Conservation (phyloP, 495 filamentous ascomycete species). For the Annulohypoxylon maeteangense region DNA sequence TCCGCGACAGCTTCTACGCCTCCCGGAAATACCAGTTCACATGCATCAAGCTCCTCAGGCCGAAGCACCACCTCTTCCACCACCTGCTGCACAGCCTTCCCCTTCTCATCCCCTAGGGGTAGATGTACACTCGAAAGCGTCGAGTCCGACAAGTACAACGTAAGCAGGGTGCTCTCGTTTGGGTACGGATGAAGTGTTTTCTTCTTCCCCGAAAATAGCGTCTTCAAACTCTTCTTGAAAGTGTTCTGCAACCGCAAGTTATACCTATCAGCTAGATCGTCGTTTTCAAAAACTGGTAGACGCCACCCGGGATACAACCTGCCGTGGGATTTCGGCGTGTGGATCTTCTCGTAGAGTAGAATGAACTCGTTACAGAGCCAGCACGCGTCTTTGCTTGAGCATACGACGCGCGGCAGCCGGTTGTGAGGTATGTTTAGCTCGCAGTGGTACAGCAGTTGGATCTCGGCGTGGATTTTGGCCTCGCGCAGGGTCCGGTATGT, state of each 20-base stretch:
- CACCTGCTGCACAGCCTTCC: neutral
- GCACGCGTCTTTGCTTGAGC: constrained; percentile 62
- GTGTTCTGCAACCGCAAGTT: constrained; percentile 12
- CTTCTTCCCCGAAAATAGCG: constrained; percentile 1
- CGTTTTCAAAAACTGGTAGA: constrained; percentile 32
- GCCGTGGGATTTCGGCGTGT: constrained; percentile 55
- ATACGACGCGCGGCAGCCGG: constrained; percentile 56
- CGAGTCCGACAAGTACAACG: constrained; percentile 30
- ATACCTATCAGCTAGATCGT: constrained; percentile 34
- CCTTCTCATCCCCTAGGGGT: neutral
- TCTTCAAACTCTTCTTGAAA: constrained; percentile 25
- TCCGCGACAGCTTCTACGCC: neutral
- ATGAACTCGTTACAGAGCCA: constrained; percentile 62
- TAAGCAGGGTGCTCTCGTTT: constrained; percentile 42
- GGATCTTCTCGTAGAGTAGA: constrained; percentile 51
- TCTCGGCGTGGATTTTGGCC: constrained; percentile 61
- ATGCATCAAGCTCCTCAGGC: neutral
- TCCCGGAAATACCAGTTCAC: neutral
- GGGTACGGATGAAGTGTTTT: constrained; percentile 13
- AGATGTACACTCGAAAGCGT: constrained; percentile 7
- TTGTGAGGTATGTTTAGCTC: constrained; percentile 39
- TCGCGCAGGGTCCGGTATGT: constrained; percentile 39
- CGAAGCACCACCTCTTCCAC: neutral
- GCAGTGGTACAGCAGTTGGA: constrained; percentile 59
- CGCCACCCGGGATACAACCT: constrained; percentile 55